These are phyloP conservation scores for Tetradesmus obliquus DNA, from an alignment of 139 green algal species.

Conservation along the genomic window DNA sequence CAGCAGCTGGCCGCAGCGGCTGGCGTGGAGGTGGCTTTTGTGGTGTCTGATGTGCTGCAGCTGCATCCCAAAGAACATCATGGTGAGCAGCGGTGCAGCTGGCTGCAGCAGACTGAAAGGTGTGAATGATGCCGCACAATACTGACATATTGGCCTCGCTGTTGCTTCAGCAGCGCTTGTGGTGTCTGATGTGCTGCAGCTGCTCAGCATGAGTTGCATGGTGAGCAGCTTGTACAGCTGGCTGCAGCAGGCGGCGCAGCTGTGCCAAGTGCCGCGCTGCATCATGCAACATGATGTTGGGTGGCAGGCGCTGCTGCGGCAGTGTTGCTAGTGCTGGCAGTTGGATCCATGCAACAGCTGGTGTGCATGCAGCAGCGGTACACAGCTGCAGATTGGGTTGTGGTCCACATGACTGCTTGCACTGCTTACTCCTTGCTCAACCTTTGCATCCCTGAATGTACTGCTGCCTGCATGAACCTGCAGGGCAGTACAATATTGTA, in stretches of 20 bases:
- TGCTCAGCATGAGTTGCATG: neutral
- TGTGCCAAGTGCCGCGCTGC: neutral
- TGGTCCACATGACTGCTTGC: too few species aligned
- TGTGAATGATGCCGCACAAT: too few species aligned
- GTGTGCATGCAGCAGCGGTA: too few species aligned
- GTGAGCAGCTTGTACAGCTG: too few species aligned
- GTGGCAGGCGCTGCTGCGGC: too few species aligned
- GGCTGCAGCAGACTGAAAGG: neutral
- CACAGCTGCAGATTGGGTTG: too few species aligned
- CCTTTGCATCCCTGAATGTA: too few species aligned
- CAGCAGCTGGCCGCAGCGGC: slow-evolving; percentile 16
- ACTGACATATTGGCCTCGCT: neutral
- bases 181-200: neutral
- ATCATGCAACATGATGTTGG: neutral
- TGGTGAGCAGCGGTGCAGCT: neutral
- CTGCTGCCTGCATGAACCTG: too few species aligned
- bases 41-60: slow-evolving; percentile 37
- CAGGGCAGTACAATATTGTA: neutral
- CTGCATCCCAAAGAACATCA: neutral
- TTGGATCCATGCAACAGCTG: too few species aligned
- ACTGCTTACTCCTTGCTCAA: too few species aligned
- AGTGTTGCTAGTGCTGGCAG: too few species aligned
- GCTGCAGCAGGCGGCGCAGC: too few species aligned
- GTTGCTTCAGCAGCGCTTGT: neutral
- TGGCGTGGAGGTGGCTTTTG: slow-evolving; percentile 13